Conservation (phyloP, 2,329 filamentous ascomycete species). For the Cladosporium austrohemisphaericum region DNA sequence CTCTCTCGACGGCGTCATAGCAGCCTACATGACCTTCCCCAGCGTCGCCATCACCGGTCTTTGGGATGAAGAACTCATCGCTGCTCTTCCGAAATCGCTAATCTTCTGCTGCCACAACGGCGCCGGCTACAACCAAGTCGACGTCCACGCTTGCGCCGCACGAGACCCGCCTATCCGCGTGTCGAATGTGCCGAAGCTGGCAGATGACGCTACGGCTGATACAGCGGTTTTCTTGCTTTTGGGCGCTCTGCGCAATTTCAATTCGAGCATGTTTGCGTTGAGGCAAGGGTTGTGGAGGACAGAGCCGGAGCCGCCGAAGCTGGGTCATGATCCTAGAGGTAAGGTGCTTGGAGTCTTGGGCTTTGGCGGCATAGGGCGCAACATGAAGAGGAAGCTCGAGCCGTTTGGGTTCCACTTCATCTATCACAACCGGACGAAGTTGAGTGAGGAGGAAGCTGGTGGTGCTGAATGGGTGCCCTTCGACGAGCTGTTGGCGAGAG, state of each 20-base stretch:
- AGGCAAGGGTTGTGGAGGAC: conserved; percentile 68
- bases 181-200: conserved; percentile 76
- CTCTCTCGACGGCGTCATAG: conserved; percentile 61
- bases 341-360: conserved; percentile 77
- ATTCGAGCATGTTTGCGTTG: conserved; percentile 61
- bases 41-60: conserved; percentile 63
- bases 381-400: conserved; percentile 68
- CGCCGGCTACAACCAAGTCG: conserved; percentile 81
- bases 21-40: conserved; percentile 67
- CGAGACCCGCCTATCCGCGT: conserved; percentile 60
- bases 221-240: conserved; percentile 76
- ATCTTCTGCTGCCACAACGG: conserved; percentile 47
- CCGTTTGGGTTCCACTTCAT: conserved; percentile 72
- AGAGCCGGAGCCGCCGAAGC: conserved; percentile 43
- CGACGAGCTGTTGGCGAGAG: conserved; percentile 64
- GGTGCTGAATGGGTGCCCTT: conserved; percentile 68
- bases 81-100: conserved; percentile 39
- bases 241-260: conserved; percentile 72
- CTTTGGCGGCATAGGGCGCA: conserved; percentile 81
- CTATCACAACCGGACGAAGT: conserved; percentile 67
- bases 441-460: conserved; percentile 53
- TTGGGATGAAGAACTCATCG: conserved; percentile 67
- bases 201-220: conserved; percentile 81
- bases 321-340: conserved; percentile 73
- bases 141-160: conserved; percentile 66